These are phyloP conservation scores for Piper betle DNA, from an alignment of 164 flowering plant genomes.

Conservation along the genomic window DNA sequence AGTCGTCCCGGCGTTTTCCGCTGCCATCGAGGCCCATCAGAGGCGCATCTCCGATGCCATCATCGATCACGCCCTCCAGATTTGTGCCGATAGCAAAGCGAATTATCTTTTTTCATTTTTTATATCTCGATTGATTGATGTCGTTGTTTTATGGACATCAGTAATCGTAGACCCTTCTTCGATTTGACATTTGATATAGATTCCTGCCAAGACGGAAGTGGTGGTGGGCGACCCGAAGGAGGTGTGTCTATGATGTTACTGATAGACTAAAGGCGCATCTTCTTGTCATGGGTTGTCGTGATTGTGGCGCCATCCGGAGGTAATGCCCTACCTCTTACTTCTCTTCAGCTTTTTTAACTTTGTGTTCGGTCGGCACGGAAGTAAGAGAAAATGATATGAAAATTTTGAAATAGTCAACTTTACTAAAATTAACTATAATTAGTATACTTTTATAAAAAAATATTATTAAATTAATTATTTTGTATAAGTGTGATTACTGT, in stretches of 20 bases:
- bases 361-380: background rate
- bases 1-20: constrained; percentile 75
- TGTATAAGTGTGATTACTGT: no score
- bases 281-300: constrained; percentile 74
- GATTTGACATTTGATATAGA: constrained; percentile 21
- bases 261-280: constrained; percentile 61
- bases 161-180: background rate
- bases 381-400: no score
- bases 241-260: constrained; percentile 52
- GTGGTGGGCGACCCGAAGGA: constrained; percentile 75
- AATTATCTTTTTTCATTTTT: background rate
- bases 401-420: no score
- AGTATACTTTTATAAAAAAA: no score
- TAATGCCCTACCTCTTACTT: constrained; percentile 7
- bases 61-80: constrained; percentile 42
- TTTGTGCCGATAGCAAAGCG: constrained; percentile 46
- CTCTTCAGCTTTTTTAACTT: background rate
- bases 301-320: constrained; percentile 74
- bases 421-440: no score
- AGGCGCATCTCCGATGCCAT: constrained; percentile 52
- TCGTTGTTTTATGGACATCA: background rate
- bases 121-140: background rate
- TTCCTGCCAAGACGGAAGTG: constrained; percentile 38
- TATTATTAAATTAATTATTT: no score
- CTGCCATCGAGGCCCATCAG: constrained; percentile 79